Base-by-base conservation (phyloP, 2,329 filamentous ascomycete genomes). In the Penicillium sp. region DNA sequence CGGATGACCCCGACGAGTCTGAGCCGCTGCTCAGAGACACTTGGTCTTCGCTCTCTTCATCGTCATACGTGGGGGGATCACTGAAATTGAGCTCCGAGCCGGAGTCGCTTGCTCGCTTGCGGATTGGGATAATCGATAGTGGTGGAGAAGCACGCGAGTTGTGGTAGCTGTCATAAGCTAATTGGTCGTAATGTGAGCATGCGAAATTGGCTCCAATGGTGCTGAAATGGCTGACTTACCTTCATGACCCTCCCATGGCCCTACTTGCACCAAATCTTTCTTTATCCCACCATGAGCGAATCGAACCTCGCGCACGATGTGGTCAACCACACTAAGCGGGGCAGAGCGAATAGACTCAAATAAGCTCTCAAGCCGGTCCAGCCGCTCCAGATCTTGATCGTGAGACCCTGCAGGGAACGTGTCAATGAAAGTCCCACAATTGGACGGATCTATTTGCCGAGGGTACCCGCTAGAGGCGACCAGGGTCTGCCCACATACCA, bases 301-400 rank as follows among this genome's bases (percentile, higher is more conserved):
- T 27, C 73, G 68, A 51, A 75, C 67, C 33, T 70, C 63, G 2
- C 60, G 63, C 45, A 75, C 61, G 22, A 75, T 52, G n/a, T 66
- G 60, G 48, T 71, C 70, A 26, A 74, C 70, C 21, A 70, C 62
- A 21, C 66, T 56, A 31, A 62, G 62, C 53, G 72, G 70, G 10
- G 70, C 73, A 5, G 68, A 68, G 14, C 71, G 71, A 58, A 75
- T 70, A 37, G 68, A 69, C 24, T 69, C 65, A 59, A 75, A 73
- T 46, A 75, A 65, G 51, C 55, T 61, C 56, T 72, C 70, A 22
- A 74, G 63, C 56, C 70, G 64, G 37, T 66, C 65, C 46, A 70
- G 60, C 56, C 70, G 71, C 48, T 63, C 61, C 43, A 66, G 56
- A 45, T 63, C 53, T 41, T 63, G 61, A 50, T n/a, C 37, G n/a